These are phyloP conservation scores for Fusarium pseudocircinatum DNA, from an alignment of 2,329 filamentous ascomycete species.

Conservation along the genomic window DNA sequence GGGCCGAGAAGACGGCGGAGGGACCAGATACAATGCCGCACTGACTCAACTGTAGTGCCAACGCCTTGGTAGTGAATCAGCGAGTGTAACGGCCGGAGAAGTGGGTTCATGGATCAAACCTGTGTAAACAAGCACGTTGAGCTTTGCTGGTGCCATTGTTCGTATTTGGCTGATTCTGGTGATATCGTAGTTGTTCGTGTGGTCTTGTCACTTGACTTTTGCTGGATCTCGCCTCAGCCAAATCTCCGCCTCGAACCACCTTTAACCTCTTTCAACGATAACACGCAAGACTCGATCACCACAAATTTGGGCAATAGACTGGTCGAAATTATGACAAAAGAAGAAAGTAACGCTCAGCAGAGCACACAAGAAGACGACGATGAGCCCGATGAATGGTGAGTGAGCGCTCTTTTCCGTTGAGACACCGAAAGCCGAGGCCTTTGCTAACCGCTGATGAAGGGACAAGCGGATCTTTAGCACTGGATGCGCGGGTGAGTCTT, in stretches of 20 bases:
- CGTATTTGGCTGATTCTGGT: neutral
- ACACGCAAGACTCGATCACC: neutral
- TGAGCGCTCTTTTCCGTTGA: constrained; percentile 11
- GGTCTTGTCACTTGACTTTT: constrained; percentile 39
- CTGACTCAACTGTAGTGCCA: constrained; percentile 87
- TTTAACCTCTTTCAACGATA: constrained; percentile 18
- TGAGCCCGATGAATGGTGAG: constrained; percentile 95
- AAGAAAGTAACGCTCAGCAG: constrained; percentile 55
- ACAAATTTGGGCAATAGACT: constrained; percentile 37
- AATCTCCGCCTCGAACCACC: constrained; percentile 41
- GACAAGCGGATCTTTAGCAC: constrained; percentile 98
- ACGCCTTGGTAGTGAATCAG: constrained; percentile 64
- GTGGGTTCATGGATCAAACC: constrained; percentile 61
- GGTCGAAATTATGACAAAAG: constrained; percentile 57
- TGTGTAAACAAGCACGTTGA: constrained; percentile 95
- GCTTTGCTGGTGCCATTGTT: constrained; percentile 71
- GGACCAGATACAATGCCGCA: constrained; percentile 88
- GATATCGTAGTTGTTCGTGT: neutral
- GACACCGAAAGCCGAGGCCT: constrained; percentile 40
- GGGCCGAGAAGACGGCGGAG: constrained; percentile 86
- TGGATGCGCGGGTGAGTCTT: constrained; percentile 79
- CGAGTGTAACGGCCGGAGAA: neutral
- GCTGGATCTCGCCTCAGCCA: constrained; percentile 31
- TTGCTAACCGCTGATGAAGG: constrained; percentile 62
- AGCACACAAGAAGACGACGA: constrained; percentile 63